These are phyloP conservation scores for Crithidia thermophila DNA, from an alignment of 208 protist species.

Conservation along the genomic window DNA sequence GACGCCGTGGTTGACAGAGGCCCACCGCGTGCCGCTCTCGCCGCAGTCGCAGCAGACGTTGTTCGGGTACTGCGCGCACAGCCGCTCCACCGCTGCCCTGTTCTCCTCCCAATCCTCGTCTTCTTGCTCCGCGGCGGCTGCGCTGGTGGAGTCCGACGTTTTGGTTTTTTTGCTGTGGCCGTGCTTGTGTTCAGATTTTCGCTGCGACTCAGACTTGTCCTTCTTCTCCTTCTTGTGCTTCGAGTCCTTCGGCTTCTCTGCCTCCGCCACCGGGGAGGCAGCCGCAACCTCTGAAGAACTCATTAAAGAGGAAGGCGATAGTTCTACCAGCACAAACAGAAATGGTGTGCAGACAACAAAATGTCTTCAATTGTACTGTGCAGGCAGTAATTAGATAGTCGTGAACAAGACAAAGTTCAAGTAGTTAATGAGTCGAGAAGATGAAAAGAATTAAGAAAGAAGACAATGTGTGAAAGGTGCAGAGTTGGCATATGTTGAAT, in stretches of 20 bases:
- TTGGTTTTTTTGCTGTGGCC: constrained; percentile 17
- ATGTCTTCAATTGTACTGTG: no score
- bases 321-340: background rate
- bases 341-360: no score
- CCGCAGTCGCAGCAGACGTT: constrained; percentile 88
- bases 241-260: background rate
- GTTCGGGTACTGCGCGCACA: constrained; percentile 66
- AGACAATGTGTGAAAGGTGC: constrained; percentile 2
- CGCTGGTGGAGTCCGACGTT: background rate
- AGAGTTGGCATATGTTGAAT: no score
- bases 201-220: background rate
- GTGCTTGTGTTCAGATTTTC: constrained; percentile 1
- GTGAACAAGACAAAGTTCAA: constrained; percentile 15
- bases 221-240: constrained; percentile 14
- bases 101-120: constrained; percentile 77
- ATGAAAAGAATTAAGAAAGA: constrained; percentile 4
- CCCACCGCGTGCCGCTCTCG: constrained; percentile 84
- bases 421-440: constrained; percentile 2
- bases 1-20: constrained; percentile 88
- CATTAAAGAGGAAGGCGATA: background rate
- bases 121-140: constrained; percentile 9
- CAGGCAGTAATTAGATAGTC: background rate
- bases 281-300: background rate
- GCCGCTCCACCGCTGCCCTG: constrained; percentile 52
- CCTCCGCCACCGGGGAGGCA: background rate